Percentiles rank a stretch among this genome's conserved stretches.
phyloP scores from a whole-genome alignment of 192 early-diverging fungal species.

The Podila epicladia region DNA sequence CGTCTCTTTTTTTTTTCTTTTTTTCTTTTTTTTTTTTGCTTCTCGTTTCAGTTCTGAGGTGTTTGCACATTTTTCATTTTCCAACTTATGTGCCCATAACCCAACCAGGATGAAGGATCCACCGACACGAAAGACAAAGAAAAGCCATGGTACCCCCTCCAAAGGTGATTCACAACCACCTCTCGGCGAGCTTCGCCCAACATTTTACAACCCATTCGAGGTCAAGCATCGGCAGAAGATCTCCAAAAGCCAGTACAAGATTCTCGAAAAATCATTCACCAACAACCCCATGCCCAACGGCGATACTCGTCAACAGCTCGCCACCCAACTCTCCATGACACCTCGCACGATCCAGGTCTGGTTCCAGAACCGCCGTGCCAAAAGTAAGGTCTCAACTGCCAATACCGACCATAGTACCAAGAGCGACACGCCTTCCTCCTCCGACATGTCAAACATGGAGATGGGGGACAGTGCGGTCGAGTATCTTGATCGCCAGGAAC shows the following conservation, averaged over 20 bases:
- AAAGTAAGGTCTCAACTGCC: constrained; percentile 58
- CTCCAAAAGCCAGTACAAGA: constrained; percentile 74
- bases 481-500: too few species aligned
- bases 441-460: too few species aligned
- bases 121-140: constrained; percentile 1
- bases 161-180: constrained; percentile 23
- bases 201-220: constrained; percentile 82
- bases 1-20: neutral
- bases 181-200: constrained; percentile 68
- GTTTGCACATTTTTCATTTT: neutral
- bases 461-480: too few species aligned
- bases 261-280: constrained; percentile 74
- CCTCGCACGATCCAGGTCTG: constrained; percentile 82
- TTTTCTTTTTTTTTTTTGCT: neutral
- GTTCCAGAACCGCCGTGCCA: constrained; percentile 89
- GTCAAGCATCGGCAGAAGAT: constrained; percentile 80
- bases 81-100: neutral
- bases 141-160: neutral
- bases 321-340: constrained; percentile 71
- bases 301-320: constrained; percentile 66
- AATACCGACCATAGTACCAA: neutral
- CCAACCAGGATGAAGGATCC: neutral
- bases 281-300: constrained; percentile 79
- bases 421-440: neutral
- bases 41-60: too few species aligned